Base-by-base conservation (phyloP, 2,329 filamentous ascomycete genomes). In the Penicillium sp. region DNA sequence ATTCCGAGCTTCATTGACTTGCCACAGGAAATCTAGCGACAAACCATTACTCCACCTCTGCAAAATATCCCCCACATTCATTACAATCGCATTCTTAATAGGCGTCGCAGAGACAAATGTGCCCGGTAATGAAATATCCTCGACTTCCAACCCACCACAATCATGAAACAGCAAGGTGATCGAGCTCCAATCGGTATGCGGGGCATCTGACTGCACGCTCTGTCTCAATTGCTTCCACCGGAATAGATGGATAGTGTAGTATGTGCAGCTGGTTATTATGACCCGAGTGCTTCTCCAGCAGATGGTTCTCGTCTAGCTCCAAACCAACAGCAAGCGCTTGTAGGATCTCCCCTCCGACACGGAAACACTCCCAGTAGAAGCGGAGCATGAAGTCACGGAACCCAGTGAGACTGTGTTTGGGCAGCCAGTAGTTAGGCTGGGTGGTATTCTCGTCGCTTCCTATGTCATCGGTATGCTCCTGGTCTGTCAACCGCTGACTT, bases 191-290 rank as follows among this genome's bases (percentile, higher is more conserved):
- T 84, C 82, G 3, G 77, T 82, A 67, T 85, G 82, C 76, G 0
- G 80, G 78, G 49, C 83, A 82, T 11, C 82, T 73, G 10, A 79
- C 76, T 38, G 78, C 74, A 16, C 72, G 64, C 13, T 76, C 73
- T 41, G 72, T 76, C 31, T 76, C 72, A 21, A 84, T 67, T 36
- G 74, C 75, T 33, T 73, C 71, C 5, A 76, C 76, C 27, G 77
- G 73, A 5, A 83, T 72, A 2, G 78, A 72, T 0, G 82, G 81
- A 58, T 85, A 88, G 66, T 87, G 84, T 16, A 87, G 72, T 27
- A 88, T 69, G 2, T 86, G 79, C 10, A 87, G 73, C 59, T 87
- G 84, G 60, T 85, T 84, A 62, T 85, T 81, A 55, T 81, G 76
- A 0, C 81, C 80, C 34, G 77, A 79, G 68, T 87, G 84, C 44